phyloP scores from a whole-genome alignment of 164 flowering plant genomes.

The Platanus orientalis region DNA sequence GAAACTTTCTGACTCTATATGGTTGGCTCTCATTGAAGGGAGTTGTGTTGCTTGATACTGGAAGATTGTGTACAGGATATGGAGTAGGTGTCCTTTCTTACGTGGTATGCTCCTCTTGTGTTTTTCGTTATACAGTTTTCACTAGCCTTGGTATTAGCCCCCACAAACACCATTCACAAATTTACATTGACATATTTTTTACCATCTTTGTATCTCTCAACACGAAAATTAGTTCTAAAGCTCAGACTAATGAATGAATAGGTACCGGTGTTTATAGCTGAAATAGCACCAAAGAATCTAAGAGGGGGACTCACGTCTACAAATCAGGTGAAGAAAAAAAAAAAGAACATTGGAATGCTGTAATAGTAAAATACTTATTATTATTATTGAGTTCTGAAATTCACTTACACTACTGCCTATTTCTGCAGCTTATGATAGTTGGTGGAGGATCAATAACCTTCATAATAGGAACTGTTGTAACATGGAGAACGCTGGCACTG shows the following conservation, averaged over 20 bases:
- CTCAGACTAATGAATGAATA: constrained; percentile 19
- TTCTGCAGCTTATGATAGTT: constrained; percentile 64
- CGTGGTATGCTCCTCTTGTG: constrained; percentile 57
- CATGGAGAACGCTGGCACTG: constrained; percentile 79
- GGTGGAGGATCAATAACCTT: constrained; percentile 61
- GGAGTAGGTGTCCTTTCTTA: constrained; percentile 89
- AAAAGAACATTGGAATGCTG: constrained; percentile 4
- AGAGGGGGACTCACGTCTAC: constrained; percentile 67
- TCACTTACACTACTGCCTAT: too few relatives aligned
- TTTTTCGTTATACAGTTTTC: too few relatives aligned
- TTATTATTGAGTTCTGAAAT: too few relatives aligned
- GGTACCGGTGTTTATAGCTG: constrained; percentile 91
- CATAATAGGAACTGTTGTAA: constrained; percentile 60
- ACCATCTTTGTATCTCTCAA: too few relatives aligned
- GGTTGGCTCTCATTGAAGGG: constrained; percentile 34
- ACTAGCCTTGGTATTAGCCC: too few relatives aligned
- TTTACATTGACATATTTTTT: too few relatives aligned
- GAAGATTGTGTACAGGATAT: constrained; percentile 74
- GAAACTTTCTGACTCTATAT: not conserved
- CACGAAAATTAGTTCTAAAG: too few relatives aligned
- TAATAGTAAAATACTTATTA: too few relatives aligned
- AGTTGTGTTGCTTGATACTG: constrained; percentile 52
- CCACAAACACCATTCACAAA: too few relatives aligned
- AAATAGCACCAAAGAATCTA: constrained; percentile 77
- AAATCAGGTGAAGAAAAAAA: constrained; percentile 88